Evolutionary conservation across 768 basidiomycete species (phyloP).

Genomic region (Sarcodon sp.): DNA sequence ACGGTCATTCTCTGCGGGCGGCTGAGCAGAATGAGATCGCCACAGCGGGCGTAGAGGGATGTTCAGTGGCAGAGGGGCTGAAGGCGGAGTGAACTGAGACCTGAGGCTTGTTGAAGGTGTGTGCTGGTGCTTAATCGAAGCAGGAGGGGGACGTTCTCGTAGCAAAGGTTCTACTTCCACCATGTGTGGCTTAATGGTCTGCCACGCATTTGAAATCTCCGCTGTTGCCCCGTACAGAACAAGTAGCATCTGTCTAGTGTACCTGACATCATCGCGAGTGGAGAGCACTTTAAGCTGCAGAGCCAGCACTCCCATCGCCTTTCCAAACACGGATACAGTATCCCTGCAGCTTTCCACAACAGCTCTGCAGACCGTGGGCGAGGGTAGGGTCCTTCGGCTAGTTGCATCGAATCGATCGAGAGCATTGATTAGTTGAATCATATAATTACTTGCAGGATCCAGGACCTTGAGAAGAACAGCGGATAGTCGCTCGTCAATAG

Average conservation of each 20-base stretch:
- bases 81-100: constrained; percentile 10
- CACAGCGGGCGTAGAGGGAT: constrained; percentile 12
- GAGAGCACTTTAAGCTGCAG: constrained; percentile 73
- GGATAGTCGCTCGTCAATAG: constrained; percentile 72
- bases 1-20: constrained; percentile 21
- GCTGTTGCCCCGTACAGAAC: constrained; percentile 84
- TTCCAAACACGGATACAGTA: constrained; percentile 71
- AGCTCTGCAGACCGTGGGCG: constrained; percentile 57
- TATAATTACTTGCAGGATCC: constrained; percentile 71
- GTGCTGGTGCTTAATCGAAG: constrained; percentile 18
- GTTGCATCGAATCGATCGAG: constrained; percentile 86
- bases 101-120: constrained; percentile 4
- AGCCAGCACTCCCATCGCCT: constrained; percentile 74
- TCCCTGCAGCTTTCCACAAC: constrained; percentile 80
- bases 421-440: constrained; percentile 74
- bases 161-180: constrained; percentile 58
- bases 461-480: constrained; percentile 75
- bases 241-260: constrained; percentile 74
- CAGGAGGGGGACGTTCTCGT: constrained; percentile 26
- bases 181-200: constrained; percentile 55
- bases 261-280: constrained; percentile 70
- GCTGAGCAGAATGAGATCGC: constrained; percentile 16
- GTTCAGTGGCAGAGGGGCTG: constrained; percentile 9
- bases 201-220: constrained; percentile 84
- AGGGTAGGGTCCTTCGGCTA: constrained; percentile 55